Conservation (phyloP, 805 yeast species). For the Kluyveromyces siamensis region DNA sequence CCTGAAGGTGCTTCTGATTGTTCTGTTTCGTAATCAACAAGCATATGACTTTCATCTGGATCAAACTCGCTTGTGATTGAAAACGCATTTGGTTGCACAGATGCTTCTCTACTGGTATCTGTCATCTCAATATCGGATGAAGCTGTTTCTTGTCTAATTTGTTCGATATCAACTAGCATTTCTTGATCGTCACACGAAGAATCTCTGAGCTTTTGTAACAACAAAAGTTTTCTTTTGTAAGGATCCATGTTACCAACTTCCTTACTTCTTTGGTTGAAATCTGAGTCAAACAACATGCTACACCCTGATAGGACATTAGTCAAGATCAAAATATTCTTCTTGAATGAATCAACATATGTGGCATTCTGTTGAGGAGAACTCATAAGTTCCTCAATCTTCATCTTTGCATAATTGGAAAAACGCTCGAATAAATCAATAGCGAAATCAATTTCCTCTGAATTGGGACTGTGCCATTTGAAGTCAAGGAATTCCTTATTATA, state of each 20-base stretch:
- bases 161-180: constrained; percentile 31
- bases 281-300: constrained; percentile 66
- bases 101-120: constrained; percentile 13
- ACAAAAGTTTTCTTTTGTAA: constrained; percentile 19
- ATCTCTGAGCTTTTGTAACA: constrained; percentile 31
- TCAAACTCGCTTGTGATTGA: constrained; percentile 29
- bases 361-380: constrained; percentile 9
- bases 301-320: constrained; percentile 60
- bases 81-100: constrained; percentile 9
- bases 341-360: constrained; percentile 39
- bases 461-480: constrained; percentile 73
- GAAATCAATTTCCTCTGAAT: constrained; percentile 41
- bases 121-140: constrained; percentile 21
- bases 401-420: constrained; percentile 37
- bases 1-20: constrained; percentile 34
- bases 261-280: constrained; percentile 34
- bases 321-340: constrained; percentile 46
- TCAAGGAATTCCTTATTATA: constrained; percentile 40
- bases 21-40: constrained; percentile 29
- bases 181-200: constrained; percentile 29
- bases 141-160: constrained; percentile 15
- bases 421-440: constrained; percentile 52
- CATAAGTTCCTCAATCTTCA: constrained; percentile 32
- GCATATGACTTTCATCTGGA: not conserved
- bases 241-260: constrained; percentile 8